Conservation (phyloP, 2,329 filamentous ascomycete genomes). For the Eutypella sp. region DNA sequence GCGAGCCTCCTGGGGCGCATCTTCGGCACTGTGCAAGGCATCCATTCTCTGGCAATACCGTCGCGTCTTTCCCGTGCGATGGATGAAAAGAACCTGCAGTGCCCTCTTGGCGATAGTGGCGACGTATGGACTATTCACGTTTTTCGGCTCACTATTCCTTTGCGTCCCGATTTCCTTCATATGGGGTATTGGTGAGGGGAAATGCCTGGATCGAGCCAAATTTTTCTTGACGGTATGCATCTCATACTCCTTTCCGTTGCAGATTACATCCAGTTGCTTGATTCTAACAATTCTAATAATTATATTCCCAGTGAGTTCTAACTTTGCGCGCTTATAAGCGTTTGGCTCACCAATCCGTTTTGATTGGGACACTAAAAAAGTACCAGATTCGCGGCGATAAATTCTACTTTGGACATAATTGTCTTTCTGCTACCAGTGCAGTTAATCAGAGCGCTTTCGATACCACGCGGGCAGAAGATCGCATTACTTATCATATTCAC, state of each 20-base stretch:
- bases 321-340: no score
- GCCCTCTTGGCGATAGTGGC: not conserved
- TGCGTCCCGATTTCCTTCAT: not conserved
- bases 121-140: not conserved
- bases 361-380: not conserved
- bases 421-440: not conserved
- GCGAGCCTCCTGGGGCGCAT: not conserved
- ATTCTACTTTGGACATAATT: not conserved
- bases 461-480: not conserved
- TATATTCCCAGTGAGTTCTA: no score
- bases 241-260: not conserved
- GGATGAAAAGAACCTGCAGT: not conserved
- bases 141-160: not conserved
- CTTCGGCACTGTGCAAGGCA: not conserved
- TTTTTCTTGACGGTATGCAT: not conserved
- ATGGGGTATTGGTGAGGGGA: not conserved
- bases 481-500: not conserved
- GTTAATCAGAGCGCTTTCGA: not conserved
- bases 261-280: no score
- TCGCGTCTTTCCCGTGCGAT: not conserved
- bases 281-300: no score
- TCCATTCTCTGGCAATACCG: not conserved
- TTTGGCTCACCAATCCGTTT: no score
- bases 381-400: not conserved
- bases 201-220: not conserved